Evolutionary conservation across 1,284 basidiomycete species (phyloP).

Genomic region (Bondarzewia mesenterica): DNA sequence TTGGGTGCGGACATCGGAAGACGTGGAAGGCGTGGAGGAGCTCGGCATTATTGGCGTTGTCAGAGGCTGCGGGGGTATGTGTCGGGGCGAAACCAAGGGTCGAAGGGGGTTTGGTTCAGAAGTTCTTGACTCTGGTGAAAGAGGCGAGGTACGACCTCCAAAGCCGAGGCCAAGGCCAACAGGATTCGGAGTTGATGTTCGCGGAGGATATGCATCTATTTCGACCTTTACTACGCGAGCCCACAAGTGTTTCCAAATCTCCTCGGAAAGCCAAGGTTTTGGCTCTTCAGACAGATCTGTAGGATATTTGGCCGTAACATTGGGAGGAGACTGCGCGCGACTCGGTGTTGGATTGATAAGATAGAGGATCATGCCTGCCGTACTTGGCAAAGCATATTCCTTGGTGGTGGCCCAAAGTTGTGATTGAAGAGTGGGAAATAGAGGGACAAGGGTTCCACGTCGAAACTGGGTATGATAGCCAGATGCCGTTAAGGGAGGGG

Average conservation of each 20-base stretch:
- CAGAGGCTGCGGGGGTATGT: slow-evolving; percentile 24
- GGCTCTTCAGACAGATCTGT: slow-evolving; percentile 38
- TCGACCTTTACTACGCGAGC: slow-evolving; percentile 58
- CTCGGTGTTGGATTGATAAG: slow-evolving; percentile 43
- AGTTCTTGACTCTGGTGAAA: slow-evolving; percentile 16
- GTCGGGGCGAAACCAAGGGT: slow-evolving; percentile 37
- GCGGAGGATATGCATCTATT: slow-evolving; percentile 41
- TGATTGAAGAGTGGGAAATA: slow-evolving; percentile 62
- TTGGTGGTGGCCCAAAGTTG: slow-evolving; percentile 77
- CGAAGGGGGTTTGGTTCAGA: slow-evolving; percentile 33
- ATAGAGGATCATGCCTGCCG: slow-evolving; percentile 69
- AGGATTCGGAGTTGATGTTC: slow-evolving; percentile 30
- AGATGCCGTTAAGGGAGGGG: slow-evolving; percentile 47
- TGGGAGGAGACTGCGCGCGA: slow-evolving; percentile 7
- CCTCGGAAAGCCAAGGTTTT: slow-evolving; percentile 73
- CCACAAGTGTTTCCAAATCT: slow-evolving; percentile 81
- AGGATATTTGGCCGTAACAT: slow-evolving; percentile 7
- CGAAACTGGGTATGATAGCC: slow-evolving; percentile 73
- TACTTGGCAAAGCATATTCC: slow-evolving; percentile 80
- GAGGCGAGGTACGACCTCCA: slow-evolving; percentile 33
- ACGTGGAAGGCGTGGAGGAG: slow-evolving; percentile 42
- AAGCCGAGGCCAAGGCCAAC: slow-evolving; percentile 34
- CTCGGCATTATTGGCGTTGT: slow-evolving; percentile 39
- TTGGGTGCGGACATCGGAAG: slow-evolving; percentile 28
- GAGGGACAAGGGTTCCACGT: slow-evolving; percentile 67